Conservation (phyloP, 1,284 basidiomycete species). For the Ustilago shanxiensis region DNA sequence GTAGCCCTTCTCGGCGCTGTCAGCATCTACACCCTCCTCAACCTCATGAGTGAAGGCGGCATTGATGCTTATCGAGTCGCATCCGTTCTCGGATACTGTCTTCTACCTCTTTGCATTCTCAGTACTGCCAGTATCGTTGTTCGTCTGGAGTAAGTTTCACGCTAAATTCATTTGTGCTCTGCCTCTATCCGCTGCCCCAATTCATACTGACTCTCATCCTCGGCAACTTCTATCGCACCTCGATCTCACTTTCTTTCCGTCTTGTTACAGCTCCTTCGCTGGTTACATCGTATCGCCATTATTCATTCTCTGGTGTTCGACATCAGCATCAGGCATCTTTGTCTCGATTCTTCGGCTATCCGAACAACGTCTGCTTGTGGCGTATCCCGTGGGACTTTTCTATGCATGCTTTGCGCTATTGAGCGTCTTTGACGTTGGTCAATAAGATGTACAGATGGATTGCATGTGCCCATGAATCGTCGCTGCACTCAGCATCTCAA, state of each 20-base stretch:
- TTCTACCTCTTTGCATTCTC: conserved; percentile 96
- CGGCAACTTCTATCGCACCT: not conserved
- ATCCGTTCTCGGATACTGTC: conserved; percentile 95
- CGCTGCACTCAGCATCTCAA: not conserved
- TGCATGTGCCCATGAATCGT: not conserved
- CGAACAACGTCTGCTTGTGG: conserved; percentile 68
- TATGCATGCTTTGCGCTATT: conserved; percentile 69
- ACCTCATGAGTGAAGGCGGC: conserved; percentile 94
- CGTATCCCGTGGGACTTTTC: conserved; percentile 68
- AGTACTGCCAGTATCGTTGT: conserved; percentile 88
- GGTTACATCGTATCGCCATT: conserved; percentile 66
- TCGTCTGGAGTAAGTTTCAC: conserved; percentile 82
- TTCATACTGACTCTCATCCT: not conserved
- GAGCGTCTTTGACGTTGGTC: conserved; percentile 63
- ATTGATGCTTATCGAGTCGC: conserved; percentile 97
- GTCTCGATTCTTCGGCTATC: conserved; percentile 66
- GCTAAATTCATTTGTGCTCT: too few species aligned
- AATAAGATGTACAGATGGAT: conserved; percentile 2
- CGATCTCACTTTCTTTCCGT: not conserved
- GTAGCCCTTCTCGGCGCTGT: conserved; percentile 92
- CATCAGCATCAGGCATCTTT: conserved; percentile 69
- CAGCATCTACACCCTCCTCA: conserved; percentile 95
- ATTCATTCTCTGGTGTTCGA: conserved; percentile 69
- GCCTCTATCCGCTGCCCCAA: not conserved
- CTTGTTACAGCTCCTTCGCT: conserved; percentile 40